Evolutionary conservation across 2,329 filamentous ascomycete species (phyloP).

Genomic region (Tolypocladium guangdongense): DNA sequence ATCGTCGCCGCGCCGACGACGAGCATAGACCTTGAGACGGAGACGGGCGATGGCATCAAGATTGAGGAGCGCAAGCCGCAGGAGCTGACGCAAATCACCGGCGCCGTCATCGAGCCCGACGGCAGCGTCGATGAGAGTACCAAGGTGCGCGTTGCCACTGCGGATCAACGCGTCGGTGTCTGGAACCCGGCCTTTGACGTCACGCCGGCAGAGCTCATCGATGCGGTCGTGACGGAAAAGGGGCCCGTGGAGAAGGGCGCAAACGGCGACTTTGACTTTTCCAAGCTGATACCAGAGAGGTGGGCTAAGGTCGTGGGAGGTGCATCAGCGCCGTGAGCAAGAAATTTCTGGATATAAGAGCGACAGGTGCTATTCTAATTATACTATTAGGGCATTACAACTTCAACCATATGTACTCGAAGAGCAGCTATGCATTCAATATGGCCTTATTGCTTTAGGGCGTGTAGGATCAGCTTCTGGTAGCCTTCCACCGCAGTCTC

Average conservation of each 20-base stretch:
- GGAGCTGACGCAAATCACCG: constrained; percentile 78
- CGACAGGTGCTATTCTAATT: background rate
- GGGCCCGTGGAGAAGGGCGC: constrained; percentile 71
- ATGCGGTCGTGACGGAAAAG: constrained; percentile 87
- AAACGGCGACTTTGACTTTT: constrained; percentile 59
- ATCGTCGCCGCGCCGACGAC: constrained; percentile 91
- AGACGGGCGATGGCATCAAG: constrained; percentile 66
- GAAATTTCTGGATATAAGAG: background rate
- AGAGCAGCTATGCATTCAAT: background rate
- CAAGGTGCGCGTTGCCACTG: constrained; percentile 67
- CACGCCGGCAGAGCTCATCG: constrained; percentile 78
- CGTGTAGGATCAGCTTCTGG: constrained; percentile 55
- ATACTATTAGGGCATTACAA: background rate
- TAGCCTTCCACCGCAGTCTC: constrained; percentile 72
- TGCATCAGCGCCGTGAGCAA: background rate
- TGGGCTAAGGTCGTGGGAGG: constrained; percentile 28
- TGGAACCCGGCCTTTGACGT: constrained; percentile 99
- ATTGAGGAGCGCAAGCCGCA: constrained; percentile 78
- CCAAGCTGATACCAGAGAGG: constrained; percentile 42
- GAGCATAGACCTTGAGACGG: constrained; percentile 78
- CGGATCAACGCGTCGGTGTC: constrained; percentile 65
- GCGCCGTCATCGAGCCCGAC: constrained; percentile 56
- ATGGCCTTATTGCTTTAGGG: constrained; percentile 25
- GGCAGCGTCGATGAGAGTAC: constrained; percentile 51
- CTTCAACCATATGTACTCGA: background rate